Conservation (phyloP, 2,329 filamentous ascomycete genomes). For the Penicillium capsulatum region DNA sequence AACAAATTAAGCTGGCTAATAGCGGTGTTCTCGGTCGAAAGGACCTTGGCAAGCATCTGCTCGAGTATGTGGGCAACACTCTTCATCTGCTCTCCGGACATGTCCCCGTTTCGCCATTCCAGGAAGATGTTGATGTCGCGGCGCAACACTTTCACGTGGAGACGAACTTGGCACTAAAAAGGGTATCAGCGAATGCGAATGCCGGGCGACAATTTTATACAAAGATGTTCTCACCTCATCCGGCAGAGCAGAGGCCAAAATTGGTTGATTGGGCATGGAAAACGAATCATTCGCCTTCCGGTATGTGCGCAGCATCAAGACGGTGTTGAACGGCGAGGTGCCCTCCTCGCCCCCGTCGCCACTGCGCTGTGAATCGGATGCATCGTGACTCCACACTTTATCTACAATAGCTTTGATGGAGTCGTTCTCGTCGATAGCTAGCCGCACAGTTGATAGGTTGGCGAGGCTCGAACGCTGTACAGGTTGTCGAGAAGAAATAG, state of each 20-base stretch:
- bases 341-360: conserved; percentile 12
- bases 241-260: conserved; percentile 29
- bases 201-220: no score
- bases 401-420: conserved; percentile 28
- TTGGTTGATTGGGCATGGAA: conserved; percentile 21
- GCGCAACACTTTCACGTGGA: conserved; percentile 35
- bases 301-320: conserved; percentile 35
- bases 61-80: conserved; percentile 54
- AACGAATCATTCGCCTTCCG: conserved; percentile 13
- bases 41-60: conserved; percentile 47
- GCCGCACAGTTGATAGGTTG: conserved; percentile 20
- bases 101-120: conserved; percentile 38
- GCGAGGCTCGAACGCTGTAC: conserved; percentile 18
- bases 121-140: conserved; percentile 36
- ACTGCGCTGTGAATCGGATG: conserved; percentile 7
- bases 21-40: conserved; percentile 41
- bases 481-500: conserved; percentile 12
- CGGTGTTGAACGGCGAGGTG: conserved; percentile 35
- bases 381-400: conserved; percentile 17
- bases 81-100: conserved; percentile 36
- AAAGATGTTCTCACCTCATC: conserved; percentile 25
- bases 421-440: conserved; percentile 30
- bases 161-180: conserved; percentile 33
- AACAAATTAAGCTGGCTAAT: conserved; percentile 52
- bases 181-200: conserved; percentile 6